Base-by-base conservation (phyloP, 306 rosid species). In the Arachis stenosperma region DNA sequence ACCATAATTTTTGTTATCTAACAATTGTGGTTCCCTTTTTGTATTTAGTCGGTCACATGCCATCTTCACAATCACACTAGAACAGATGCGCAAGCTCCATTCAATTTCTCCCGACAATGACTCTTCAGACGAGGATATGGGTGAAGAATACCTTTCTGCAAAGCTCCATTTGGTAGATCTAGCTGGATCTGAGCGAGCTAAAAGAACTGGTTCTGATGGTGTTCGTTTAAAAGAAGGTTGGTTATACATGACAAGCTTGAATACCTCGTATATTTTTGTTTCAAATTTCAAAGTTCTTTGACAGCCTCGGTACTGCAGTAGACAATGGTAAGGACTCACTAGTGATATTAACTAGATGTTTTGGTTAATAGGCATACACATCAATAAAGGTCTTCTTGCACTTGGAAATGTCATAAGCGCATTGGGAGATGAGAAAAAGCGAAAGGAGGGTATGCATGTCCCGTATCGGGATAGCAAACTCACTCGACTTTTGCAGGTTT, bases 331-430 rank as follows among this genome's bases (percentile, higher is more conserved):
- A 50, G 44, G 55, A 48, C 33, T 29, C 10, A 0, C 2, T 55
- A 22, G 27, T 22, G 27, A 73, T 77, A 50, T 30, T 41, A 43
- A 27, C 53, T 70, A 3, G n/a, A 9, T 44, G 58, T 54, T 37
- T 65, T 63, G 52, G 29, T 83, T 64, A 53, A 50, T 81, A 90
- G 97, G 97, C 50, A 88, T 90, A 84, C 92, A 90, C 70, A 90
- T 90, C 39, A 90, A 90, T 79, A 88, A 39, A 87, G 96, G 96
- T 60, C 96, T 90, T 84, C 93, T 90, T 79, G 93, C 96, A 73
- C 96, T 90, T 63, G 96, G 96, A 61, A 90, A 90, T 74, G 96
- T 90, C 84, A 88, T 90, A 58, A 90, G 93, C 79, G 96, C 96
- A 6, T 69, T 90, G 13, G 96, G 96, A 60, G 96, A 90, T 78